Evolutionary conservation across 2,329 filamentous ascomycete genomes (phyloP).

Genomic region (Aspergillus tamarii): DNA sequence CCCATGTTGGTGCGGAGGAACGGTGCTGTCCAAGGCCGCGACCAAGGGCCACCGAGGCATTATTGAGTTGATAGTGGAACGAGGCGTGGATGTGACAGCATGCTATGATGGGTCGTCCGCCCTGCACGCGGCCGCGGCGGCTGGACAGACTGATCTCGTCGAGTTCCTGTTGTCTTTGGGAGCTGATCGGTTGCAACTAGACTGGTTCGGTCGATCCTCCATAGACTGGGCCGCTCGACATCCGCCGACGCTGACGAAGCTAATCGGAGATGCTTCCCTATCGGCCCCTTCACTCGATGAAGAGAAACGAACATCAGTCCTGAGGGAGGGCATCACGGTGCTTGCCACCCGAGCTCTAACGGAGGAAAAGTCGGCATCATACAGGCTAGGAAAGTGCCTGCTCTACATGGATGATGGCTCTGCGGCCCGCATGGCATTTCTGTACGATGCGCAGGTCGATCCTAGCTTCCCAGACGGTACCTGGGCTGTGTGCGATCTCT

Average conservation of each 20-base stretch:
- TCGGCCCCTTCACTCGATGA: too few relatives aligned
- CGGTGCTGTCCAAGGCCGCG: neutral
- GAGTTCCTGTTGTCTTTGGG: constrained; percentile 1
- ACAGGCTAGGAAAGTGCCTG: constrained; percentile 2
- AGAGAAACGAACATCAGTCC: neutral
- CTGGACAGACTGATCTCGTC: constrained; percentile 3
- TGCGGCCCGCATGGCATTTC: constrained; percentile 3
- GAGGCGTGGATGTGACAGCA: neutral
- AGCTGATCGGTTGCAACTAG: neutral
- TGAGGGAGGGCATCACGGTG: neutral
- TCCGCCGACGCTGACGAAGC: neutral
- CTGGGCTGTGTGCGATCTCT: neutral
- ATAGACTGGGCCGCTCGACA: constrained; percentile 1
- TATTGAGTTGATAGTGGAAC: neutral
- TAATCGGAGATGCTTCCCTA: neutral
- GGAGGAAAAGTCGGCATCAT: neutral
- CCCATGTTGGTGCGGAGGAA: constrained; percentile 2
- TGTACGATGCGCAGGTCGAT: neutral
- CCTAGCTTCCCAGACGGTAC: neutral
- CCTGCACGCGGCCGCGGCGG: constrained; percentile 3
- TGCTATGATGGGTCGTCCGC: neutral
- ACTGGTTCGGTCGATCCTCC: constrained; percentile 6
- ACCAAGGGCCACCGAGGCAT: neutral
- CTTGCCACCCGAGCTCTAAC: constrained; percentile 1
- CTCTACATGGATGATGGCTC: neutral